Base-by-base conservation (phyloP, 352 stramenopile genomes). In the Globisporangium splendens region DNA sequence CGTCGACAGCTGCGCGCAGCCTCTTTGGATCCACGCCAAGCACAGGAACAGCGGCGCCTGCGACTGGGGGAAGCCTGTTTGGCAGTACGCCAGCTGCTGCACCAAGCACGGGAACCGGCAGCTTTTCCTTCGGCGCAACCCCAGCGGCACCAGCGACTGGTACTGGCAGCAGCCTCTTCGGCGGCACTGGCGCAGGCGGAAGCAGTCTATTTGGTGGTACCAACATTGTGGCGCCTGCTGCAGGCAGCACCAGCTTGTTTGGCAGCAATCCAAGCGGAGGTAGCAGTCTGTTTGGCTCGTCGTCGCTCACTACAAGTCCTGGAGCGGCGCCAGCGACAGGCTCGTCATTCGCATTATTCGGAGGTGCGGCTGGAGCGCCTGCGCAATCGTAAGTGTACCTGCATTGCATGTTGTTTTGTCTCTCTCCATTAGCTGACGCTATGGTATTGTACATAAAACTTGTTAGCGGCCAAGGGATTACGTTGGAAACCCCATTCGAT, bases 401-500 rank as follows among this genome's bases (percentile, higher is more conserved):
- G 41, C 20, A 42, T 20, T 54, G 49, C 28, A 17, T 8, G 22
- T 55, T 48, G 11, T 8, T 41, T 10, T 50, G 41, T 59, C 18
- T 44, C 18, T n/a, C 1, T n/a, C 38, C 1, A 35, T 15, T 0
- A 21, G 8, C 1, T 51, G 38, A 8, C 31, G 21, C 20, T 43
- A 11, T 22, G 38, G 41, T 18, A 21, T 44, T 15, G 3, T 42
- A 24, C 18, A 11, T 28, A n/a, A 10, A 31, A 28, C 17, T 48
- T 46, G 4, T 41, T 56, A 62, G 60, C 12, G 52, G 60, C 1
- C 53, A 57, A 44, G 60, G 54, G 2, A 86, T 94, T 39, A 87
- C 82, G 28, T 54, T 94, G 24, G 84, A 94, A 56, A 94, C 83
- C 39, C 69, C 66, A 20, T 91, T 92, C 33, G 84, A 92, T 42